Base-by-base conservation (phyloP, 805 yeast species). In the Saccharomycopsis javanensis region DNA sequence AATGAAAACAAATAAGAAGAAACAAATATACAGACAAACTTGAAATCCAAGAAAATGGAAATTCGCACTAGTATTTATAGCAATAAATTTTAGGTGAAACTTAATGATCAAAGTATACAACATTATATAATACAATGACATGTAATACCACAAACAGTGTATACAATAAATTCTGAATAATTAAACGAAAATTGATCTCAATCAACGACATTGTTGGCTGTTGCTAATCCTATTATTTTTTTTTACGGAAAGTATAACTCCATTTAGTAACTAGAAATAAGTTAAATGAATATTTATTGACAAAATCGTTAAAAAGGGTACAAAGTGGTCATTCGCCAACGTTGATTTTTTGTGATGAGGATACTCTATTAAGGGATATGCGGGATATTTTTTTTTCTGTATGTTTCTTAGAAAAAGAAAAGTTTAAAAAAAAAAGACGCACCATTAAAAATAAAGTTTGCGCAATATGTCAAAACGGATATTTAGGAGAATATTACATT, bases 401-500 rank as follows among this genome's bases (percentile, higher is more conserved):
- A 5, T 38, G 15, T 10, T 38, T 23, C 48, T 42, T 20, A 42
- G 48, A 42, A 38, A 38, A 10, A 18, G 20, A 18, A 10, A 37
- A 16, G 23, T 18, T 20, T 20, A 42, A 42, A 20, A 42, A 42
- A 42, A 38, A 42, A 42, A 42, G 16, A 4, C 20, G 42, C 42
- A 35, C 42, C 18, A 15, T n/a, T 5, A 15, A 42, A 20, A 42
- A 42, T 42, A 42, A 20, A 16, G 48, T 42, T 42, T 42, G 15
- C 27, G 48, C 15, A 42, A 42, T 42, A 42, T 42, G 48, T 42
- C 48, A 42, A 20, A 42, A 20, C 48, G 48, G 48, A 42, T 42
- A 42, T 42, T 42, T 42, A 42, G 48, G 48, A 42, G 48, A 42
- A 42, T 42, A 42, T 42, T 35, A 20, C n/a, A n/a, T n/a, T n/a